A percentile compares a stretch with the other conserved stretches of the same genome.
phyloP scores from a whole-genome alignment of 2,329 filamentous ascomycete genomes.

The Botryotinia calthae region DNA sequence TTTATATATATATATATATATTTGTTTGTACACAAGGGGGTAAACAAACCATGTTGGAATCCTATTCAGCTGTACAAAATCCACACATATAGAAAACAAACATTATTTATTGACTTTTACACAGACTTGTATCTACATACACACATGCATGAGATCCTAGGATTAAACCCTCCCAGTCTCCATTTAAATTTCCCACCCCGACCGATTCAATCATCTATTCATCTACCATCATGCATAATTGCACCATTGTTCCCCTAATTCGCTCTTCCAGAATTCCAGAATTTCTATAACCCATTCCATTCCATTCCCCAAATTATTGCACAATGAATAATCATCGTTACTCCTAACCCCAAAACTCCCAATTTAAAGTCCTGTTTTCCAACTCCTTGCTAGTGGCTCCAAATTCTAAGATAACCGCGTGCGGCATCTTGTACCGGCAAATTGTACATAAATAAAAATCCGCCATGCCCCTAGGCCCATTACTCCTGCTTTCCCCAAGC shows the following conservation, averaged over 20 bases:
- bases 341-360: neutral
- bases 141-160: neutral
- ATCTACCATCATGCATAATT: neutral
- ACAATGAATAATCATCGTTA: neutral
- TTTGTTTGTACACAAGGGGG: neutral
- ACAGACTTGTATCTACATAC: neutral
- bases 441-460: neutral
- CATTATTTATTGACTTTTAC: neutral
- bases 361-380: neutral
- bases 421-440: neutral
- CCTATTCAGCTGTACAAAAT: fast-evolving
- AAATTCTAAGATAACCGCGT: neutral
- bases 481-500: neutral
- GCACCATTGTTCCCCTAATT: neutral
- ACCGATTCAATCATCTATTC: neutral
- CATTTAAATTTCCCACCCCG: neutral
- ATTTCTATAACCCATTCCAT: neutral
- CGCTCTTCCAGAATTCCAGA: neutral
- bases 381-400: neutral
- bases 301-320: neutral
- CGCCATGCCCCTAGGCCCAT: neutral
- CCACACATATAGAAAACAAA: neutral
- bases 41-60: too few species aligned
- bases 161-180: neutral
- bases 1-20: too few species aligned